Evolutionary conservation across 2,329 filamentous ascomycete genomes (phyloP).

Genomic region (Nigrospora osmanthi): DNA sequence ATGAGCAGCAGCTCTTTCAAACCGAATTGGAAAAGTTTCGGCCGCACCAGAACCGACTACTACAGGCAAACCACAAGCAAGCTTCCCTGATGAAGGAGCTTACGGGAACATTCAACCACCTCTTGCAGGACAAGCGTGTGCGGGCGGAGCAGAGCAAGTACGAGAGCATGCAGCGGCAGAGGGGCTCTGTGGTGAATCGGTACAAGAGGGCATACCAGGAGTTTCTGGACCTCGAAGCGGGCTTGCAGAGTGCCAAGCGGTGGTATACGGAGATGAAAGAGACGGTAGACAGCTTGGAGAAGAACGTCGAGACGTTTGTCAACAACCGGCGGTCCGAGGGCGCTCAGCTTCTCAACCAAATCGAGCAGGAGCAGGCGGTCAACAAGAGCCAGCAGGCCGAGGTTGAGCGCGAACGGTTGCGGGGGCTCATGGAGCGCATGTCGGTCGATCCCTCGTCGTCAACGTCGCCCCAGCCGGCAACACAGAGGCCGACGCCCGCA

Average conservation of each 20-base stretch:
- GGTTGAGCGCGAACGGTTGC: constrained; percentile 75
- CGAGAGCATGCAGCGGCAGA: constrained; percentile 76
- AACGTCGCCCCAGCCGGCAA: constrained; percentile 27
- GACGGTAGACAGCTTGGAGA: constrained; percentile 81
- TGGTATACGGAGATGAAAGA: constrained; percentile 97
- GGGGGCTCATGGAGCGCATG: constrained; percentile 91
- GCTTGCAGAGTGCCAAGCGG: constrained; percentile 76
- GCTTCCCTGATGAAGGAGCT: constrained; percentile 90
- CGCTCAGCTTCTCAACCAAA: constrained; percentile 78
- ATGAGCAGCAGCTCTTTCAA: constrained; percentile 88
- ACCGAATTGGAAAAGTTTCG: constrained; percentile 96
- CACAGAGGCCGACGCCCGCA: constrained; percentile 30
- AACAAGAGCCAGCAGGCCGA: constrained; percentile 60
- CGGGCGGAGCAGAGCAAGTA: constrained; percentile 93
- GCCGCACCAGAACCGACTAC: constrained; percentile 80
- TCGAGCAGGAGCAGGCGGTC: constrained; percentile 68
- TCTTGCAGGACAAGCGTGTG: constrained; percentile 91
- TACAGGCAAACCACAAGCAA: constrained; percentile 95
- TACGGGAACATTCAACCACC: constrained; percentile 74
- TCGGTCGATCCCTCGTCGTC: constrained; percentile 63
- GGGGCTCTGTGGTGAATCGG: constrained; percentile 70
- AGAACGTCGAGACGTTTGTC: constrained; percentile 96
- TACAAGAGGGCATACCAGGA: constrained; percentile 91
- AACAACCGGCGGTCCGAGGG: constrained; percentile 90
- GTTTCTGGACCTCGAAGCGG: constrained; percentile 82